Evolutionary conservation across 805 yeast genomes (phyloP), one percentile per base, ranked within the genome.

Genomic region (Saturnispora serradocipensis): DNA sequence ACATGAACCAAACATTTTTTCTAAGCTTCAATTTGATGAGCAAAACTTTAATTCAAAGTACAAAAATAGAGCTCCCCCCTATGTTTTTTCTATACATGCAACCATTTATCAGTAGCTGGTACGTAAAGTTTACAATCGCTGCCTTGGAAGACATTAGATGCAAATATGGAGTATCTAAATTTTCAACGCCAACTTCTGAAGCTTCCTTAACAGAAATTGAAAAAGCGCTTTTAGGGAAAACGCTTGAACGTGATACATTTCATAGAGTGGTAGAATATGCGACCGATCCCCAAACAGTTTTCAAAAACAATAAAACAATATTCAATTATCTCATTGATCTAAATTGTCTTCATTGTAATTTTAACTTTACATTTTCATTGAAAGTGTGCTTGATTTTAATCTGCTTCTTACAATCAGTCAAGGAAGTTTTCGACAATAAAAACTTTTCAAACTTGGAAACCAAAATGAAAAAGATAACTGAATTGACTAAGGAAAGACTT

Each of bases 1-100:
- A 49, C 22, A 49, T 49, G 51, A 43, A 36, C 8, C 47, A 34
- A 11, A 36, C 51, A 7, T 49, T 43, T 22, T 49, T 35, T 35
- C 15, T 43, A 7, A 35, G 43, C 4, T 49, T 32, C 16, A 35
- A 43, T 24, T 35, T 49, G 15, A 24, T 20, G 30, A n/a, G 35
- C n/a, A 49, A 43, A 43, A 32, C 35, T 16, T 20, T 43, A 8
- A 24, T 24, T 20, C 43, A 49, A 13, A 15, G 44, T 11, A 34
- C 36, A 34, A 18, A 32, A 9, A 30, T 5, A 13, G 47, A 28
- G 3, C 43, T 34, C 8, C 36, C 51, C 5, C 43, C n/a, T 15
- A 22, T 32, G 13, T 49, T 49, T 36, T 43, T 22, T 20, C 9
- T 43, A 6, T 43, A 20, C 18, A 43, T 49, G 43, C 51, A 49